Evolutionary conservation across 1,284 basidiomycete species (phyloP), one percentile per base, ranked within the genome.

Genomic region (Boletellus dicymbophilus): DNA sequence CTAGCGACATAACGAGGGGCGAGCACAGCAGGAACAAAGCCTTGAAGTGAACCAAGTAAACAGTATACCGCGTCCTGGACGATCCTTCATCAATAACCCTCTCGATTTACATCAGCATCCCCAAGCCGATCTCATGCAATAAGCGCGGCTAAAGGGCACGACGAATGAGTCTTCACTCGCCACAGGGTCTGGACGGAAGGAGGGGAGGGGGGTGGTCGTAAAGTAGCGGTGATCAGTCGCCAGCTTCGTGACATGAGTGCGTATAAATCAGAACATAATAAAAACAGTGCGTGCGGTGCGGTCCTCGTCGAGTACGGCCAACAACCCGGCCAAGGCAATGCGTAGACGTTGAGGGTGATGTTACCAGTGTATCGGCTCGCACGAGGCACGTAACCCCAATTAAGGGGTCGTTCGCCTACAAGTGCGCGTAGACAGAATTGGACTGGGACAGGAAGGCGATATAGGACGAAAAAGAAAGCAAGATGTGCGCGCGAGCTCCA

Each of bases 371-470:
- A 66, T 87, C 70, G 84, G 84, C 78, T 73, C 72, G 78, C 72
- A 66, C 80, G 79, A 83, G 77, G 76, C 77, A 84, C 82, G 81
- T 72, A 79, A 83, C 82, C 83, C 78, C 85, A 87, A 61, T 67
- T 51, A 88, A 87, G 85, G 79, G 83, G 82, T 84, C 82, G 82
- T 84, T 51, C 81, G 76, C 78, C 79, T 80, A 59, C 78, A 61
- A 81, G 77, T 75, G 71, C 72, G 74, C 63, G 72, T 73, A 80
- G 77, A 73, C 66, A 69, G 80, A 71, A 65, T 66, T 58, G 72
- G 78, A 72, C 51, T 61, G 79, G 76, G 77, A 78, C 42, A 26
- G 68, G 63, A 67, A 68, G 57, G 59, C 56, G 63, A 63, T 62
- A 67, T 56, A 57, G 71, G 74, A 77, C 76, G 56, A 54, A 43